Percentiles rank a stretch among this genome's conserved stretches.
Conservation (phyloP, 164 flowering plant genomes). For the Magnolia sinica region DNA sequence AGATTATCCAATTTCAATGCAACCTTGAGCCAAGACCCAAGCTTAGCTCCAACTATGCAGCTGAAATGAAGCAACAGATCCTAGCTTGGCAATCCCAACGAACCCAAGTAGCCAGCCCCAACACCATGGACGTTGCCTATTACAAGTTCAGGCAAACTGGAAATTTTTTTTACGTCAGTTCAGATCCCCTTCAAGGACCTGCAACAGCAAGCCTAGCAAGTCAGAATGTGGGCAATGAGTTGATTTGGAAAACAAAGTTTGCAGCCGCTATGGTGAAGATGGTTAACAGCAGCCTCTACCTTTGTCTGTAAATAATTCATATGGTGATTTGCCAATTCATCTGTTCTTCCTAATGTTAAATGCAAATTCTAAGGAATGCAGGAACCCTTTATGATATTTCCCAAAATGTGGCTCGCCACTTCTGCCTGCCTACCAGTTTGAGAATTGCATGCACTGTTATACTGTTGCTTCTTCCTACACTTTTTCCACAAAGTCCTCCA, state of each 20-base stretch:
- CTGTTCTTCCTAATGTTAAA: no score
- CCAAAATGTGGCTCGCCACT: no score
- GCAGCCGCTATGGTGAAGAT: slow-evolving; percentile 65
- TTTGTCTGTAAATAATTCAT: no score
- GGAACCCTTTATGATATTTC: no score
- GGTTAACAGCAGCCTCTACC: slow-evolving; percentile 22
- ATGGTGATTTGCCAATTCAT: no score
- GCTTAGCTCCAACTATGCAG: slow-evolving; percentile 38
- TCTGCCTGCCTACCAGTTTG: no score
- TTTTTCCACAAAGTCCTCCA: no score
- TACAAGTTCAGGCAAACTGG: slow-evolving; percentile 28
- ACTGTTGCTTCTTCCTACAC: no score
- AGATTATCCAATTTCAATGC: slow-evolving; percentile 42
- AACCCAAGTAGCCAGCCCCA: no score
- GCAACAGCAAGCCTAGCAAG: slow-evolving; percentile 18
- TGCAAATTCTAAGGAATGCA: no score
- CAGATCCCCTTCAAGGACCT: slow-evolving; percentile 36
- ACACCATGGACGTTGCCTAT: slow-evolving; percentile 28
- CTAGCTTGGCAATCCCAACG: slow-evolving; percentile 33
- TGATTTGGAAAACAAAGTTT: slow-evolving; percentile 40
- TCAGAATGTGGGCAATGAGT: slow-evolving; percentile 26
- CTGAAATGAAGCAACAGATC: slow-evolving; percentile 28
- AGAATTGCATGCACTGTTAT: no score
- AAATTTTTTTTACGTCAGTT: slow-evolving; percentile 51
- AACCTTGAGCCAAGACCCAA: slow-evolving; percentile 38